These are phyloP conservation scores for Imleria badia DNA, from an alignment of 768 basidiomycete species.

Conservation along the genomic window DNA sequence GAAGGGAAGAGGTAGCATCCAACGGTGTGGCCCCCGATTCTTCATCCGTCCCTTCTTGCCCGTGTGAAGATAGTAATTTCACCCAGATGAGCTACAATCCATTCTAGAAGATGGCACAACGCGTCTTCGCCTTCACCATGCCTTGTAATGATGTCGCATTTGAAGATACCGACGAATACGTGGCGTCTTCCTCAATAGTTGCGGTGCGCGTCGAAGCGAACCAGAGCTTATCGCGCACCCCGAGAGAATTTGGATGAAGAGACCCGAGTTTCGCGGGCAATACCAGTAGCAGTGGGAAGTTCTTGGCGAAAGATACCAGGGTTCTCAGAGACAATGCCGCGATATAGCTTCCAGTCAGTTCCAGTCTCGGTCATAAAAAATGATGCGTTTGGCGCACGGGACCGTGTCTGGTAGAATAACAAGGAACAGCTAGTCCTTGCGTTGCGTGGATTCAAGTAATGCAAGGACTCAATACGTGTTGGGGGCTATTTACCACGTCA, in stretches of 20 bases:
- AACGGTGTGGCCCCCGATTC: background rate
- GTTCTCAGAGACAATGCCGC: background rate
- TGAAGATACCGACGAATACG: background rate
- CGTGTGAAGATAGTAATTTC: background rate
- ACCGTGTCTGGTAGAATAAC: no score
- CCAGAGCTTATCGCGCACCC: background rate
- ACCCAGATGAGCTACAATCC: background rate
- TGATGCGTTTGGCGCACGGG: background rate
- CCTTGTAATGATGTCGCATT: background rate
- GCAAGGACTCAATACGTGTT: no score
- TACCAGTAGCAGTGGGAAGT: background rate
- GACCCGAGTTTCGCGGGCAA: background rate
- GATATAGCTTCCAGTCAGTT: background rate
- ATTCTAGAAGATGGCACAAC: background rate
- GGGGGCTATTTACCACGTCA: no score
- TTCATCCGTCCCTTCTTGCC: background rate
- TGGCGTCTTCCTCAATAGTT: background rate
- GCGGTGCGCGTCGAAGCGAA: background rate
- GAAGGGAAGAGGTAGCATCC: background rate
- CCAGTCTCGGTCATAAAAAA: background rate
- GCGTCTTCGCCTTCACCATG: background rate
- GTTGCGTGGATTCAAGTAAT: no score
- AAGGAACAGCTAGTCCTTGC: no score
- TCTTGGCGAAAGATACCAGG: background rate
- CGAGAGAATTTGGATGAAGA: background rate